phyloP scores from a whole-genome alignment of 805 yeast genomes.

The Schizosaccharomyces osmophilus region DNA sequence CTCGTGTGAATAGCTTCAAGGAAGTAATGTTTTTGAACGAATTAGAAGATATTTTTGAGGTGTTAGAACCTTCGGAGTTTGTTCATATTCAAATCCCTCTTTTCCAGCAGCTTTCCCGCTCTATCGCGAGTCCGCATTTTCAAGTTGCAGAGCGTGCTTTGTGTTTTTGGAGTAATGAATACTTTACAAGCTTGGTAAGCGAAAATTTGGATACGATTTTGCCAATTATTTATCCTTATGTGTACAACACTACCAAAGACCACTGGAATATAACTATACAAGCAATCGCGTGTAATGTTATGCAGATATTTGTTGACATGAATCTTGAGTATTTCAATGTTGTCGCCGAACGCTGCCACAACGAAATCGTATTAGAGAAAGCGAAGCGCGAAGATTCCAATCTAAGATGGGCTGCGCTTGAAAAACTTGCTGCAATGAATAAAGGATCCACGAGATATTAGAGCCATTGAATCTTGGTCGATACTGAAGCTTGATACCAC shows the following conservation, averaged over 20 bases:
- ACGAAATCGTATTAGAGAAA: slow-evolving; percentile 5
- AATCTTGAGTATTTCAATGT: slow-evolving; percentile 79
- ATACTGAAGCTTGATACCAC: too few species aligned
- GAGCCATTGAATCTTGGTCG: too few species aligned
- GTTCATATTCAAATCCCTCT: slow-evolving; percentile 76
- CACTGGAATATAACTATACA: slow-evolving; percentile 92
- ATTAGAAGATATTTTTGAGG: slow-evolving; percentile 88
- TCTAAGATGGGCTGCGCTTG: too few species aligned
- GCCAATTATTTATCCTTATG: slow-evolving; percentile 74
- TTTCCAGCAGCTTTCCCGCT: slow-evolving; percentile 78
- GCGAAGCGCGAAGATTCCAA: slow-evolving; percentile 16
- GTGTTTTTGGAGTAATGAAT: slow-evolving; percentile 85
- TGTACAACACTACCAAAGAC: slow-evolving; percentile 56
- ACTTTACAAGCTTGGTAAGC: slow-evolving; percentile 67
- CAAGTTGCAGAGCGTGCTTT: slow-evolving; percentile 91
- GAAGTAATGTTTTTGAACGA: slow-evolving; percentile 91
- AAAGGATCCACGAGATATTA: too few species aligned
- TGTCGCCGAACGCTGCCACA: slow-evolving; percentile 38
- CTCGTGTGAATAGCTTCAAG: slow-evolving; percentile 79
- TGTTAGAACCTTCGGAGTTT: slow-evolving; percentile 81
- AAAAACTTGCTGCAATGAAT: too few species aligned
- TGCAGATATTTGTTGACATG: slow-evolving; percentile 77
- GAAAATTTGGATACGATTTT: slow-evolving; percentile 72
- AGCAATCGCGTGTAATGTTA: slow-evolving; percentile 68
- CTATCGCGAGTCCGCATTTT: slow-evolving; percentile 85